Evolutionary conservation across 768 basidiomycete species (phyloP).

Genomic region (Mrakia hoshinonis): DNA sequence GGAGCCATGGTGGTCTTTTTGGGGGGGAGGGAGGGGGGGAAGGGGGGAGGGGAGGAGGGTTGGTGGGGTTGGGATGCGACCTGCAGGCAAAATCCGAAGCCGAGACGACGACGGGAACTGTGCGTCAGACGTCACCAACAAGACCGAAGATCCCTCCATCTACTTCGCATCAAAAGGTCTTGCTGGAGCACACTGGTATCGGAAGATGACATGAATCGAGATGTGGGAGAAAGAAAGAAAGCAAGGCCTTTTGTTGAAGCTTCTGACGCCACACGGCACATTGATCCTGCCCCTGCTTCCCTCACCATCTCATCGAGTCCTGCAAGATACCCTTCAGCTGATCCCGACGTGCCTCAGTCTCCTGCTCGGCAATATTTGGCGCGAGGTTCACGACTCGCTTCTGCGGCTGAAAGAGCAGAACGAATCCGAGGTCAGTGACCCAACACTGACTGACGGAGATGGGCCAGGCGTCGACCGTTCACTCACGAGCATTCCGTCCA

Average conservation of each 20-base stretch:
- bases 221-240: neutral
- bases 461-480: neutral
- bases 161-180: too few species aligned
- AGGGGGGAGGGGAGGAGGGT: neutral
- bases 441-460: too few species aligned
- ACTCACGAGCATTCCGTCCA: slow-evolving; percentile 64
- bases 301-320: slow-evolving; percentile 36
- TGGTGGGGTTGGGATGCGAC: neutral
- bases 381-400: slow-evolving; percentile 85
- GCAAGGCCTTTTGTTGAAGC: neutral
- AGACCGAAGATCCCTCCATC: too few species aligned
- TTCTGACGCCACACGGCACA: neutral
- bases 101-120: neutral
- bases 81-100: neutral
- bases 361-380: slow-evolving; percentile 74
- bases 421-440: neutral
- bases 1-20: slow-evolving; percentile 17
- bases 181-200: neutral
- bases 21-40: neutral
- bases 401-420: slow-evolving; percentile 50
- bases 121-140: neutral
- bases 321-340: slow-evolving; percentile 68
- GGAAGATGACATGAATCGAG: neutral
- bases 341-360: slow-evolving; percentile 64
- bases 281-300: neutral